These are phyloP conservation scores for Taxillus chinensis DNA, from an alignment of 164 flowering plant genomes.

Conservation along the genomic window DNA sequence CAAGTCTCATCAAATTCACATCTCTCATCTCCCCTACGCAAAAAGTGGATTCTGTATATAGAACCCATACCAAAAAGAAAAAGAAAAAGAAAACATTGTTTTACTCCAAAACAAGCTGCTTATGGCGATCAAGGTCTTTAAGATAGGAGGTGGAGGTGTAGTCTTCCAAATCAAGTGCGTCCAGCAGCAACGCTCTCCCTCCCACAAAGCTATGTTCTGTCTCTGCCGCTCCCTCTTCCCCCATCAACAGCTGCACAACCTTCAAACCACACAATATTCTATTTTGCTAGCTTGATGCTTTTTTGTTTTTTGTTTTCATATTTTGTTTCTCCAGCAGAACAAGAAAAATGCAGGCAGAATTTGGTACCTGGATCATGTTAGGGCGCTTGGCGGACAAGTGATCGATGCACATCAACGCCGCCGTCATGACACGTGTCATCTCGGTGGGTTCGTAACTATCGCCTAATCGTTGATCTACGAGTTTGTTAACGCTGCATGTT, in stretches of 20 bases:
- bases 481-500: conserved; percentile 31
- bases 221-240: conserved; percentile 29
- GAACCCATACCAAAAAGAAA: too few species aligned
- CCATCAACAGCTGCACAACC: conserved; percentile 62
- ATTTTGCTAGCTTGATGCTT: neutral
- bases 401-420: conserved; percentile 79
- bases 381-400: conserved; percentile 61
- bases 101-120: conserved; percentile 63
- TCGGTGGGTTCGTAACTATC: conserved; percentile 40
- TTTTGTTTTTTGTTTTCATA: neutral
- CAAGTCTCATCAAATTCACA: too few species aligned
- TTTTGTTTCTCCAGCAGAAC: neutral
- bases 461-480: conserved; percentile 65
- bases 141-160: conserved; percentile 57
- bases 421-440: conserved; percentile 50
- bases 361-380: conserved; percentile 52
- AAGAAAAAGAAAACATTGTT: too few species aligned
- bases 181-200: conserved; percentile 33
- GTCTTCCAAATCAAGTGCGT: conserved; percentile 63
- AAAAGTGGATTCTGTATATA: too few species aligned
- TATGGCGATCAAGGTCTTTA: conserved; percentile 65
- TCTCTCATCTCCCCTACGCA: too few species aligned
- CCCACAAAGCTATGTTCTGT: conserved; percentile 27
- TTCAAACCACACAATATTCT: conserved; percentile 9
- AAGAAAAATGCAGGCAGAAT: neutral